Evolutionary conservation across 2,329 filamentous ascomycete species (phyloP).

Genomic region (Eutypella sp.): DNA sequence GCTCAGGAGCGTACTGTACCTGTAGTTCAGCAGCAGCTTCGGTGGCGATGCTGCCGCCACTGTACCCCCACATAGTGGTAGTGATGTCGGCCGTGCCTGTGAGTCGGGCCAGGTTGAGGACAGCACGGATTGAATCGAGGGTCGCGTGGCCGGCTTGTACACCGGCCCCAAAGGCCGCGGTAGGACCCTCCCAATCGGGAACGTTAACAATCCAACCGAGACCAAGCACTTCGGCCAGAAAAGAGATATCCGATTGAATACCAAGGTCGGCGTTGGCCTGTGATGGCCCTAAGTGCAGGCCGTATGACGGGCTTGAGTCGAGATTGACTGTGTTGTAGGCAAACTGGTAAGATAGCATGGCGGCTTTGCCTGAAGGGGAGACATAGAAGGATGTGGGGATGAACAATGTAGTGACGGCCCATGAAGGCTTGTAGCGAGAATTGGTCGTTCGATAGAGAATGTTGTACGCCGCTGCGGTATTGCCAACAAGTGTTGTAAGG

Average conservation of each 20-base stretch:
- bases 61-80: slow-evolving; percentile 48
- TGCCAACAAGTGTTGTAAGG: slow-evolving; percentile 8
- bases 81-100: slow-evolving; percentile 17
- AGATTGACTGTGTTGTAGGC: slow-evolving; percentile 31
- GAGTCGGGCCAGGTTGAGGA: slow-evolving; percentile 4
- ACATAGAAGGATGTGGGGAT: slow-evolving; percentile 8
- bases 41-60: slow-evolving; percentile 46
- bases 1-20: slow-evolving; percentile 46
- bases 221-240: slow-evolving; percentile 30
- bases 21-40: slow-evolving; percentile 50
- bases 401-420: slow-evolving; percentile 34
- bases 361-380: slow-evolving; percentile 7
- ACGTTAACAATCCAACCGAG: slow-evolving; percentile 41
- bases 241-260: slow-evolving; percentile 9
- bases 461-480: slow-evolving; percentile 22
- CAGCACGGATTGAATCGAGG: slow-evolving; percentile 13
- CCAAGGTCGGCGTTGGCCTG: slow-evolving; percentile 5
- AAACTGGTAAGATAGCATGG: slow-evolving; percentile 35
- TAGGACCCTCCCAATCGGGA: slow-evolving; percentile 41
- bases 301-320: slow-evolving; percentile 33
- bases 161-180: slow-evolving; percentile 21
- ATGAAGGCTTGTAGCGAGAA: slow-evolving; percentile 27
- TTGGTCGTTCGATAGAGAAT: slow-evolving; percentile 35
- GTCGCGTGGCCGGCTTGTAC: slow-evolving; percentile 12
- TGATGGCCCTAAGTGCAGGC: slow-evolving; percentile 6